Base-by-base conservation (phyloP, 345 rosid species). In the Arabidopsis arenosa region DNA sequence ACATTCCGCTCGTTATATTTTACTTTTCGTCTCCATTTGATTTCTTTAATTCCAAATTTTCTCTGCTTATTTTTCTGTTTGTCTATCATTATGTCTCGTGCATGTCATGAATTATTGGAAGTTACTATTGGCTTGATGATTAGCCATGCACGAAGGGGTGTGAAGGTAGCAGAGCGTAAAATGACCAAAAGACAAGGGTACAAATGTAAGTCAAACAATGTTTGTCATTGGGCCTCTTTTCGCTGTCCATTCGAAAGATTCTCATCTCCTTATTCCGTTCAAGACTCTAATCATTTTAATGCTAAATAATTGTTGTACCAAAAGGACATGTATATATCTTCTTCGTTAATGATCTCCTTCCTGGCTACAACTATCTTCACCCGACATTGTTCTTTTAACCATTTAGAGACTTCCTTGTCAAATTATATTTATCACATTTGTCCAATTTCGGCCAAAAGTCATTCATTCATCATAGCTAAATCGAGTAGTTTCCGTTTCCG, bases 331-430 rank as follows among this genome's bases (percentile, higher is more conserved):
- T 28, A 28, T 66, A 48, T 48, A 17, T 17, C 36, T 28, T 58
- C 36, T 36, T 58, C 43, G 60, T 59, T 39, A 49, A 49, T 75
- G 61, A 37, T 30, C 62, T 75, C 53, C 30, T 59, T 74, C 49
- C 78, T 74, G 44, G 73, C 73, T 66, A 17, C 78, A 48, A 66
- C 59, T 57, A 56, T 75, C 60, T 75, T 40, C 68, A 18, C 60
- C 63, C 41, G 17, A 68, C 55, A 75, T 18, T 18, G 14, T 51
- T 55, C 66, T 66, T 59, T 68, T 30, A 49, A 59, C 79, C 73
- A 67, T 59, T 75, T 58, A 4, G 45, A 67, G 54, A 59, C 54
- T 48, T 60, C 43, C 11, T 35, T 35, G 1, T 36, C 39, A n/a
- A 14, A 36, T 2, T 66, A 56, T 56, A 35, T 26, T 13, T 2